Evolutionary conservation across 2,329 filamentous ascomycete genomes (phyloP), one percentile per base, ranked within the genome.

Genomic region (Huntiella savannae): DNA sequence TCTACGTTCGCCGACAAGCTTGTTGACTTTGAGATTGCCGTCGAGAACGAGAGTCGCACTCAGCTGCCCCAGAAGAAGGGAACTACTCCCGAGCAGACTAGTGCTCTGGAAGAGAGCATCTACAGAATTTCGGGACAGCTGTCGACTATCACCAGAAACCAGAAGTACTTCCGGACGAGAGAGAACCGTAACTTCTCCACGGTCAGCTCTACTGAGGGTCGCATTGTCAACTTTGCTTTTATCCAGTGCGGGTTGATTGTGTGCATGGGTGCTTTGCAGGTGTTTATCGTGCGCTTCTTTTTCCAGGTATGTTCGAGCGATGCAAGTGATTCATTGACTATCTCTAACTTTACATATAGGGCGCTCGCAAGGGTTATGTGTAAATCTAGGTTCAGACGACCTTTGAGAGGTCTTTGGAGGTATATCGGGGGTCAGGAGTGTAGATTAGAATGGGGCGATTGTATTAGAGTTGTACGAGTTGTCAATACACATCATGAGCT

Each of bases 181-280:
- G 91, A 98, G 71, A 98, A 98, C 72, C 76, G 91, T 52, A 98
- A 98, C 67, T 96, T 98, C 66, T 92, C 84, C 67, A 98, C 91
- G 7, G 91, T 98, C 56, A 75, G 84, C 62, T 95, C 87, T 66
- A 98, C 91, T 36, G 91, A 98, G 70, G 77, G 76, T 60, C 74
- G 91, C 52, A 98, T 98, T 57, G 86, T 95, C 68, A 96, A 95
- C 66, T 94, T 98, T 63, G 93, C 84, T 60, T 69, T 98, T 59
- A 81, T 96, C 55, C 91, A 98, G 69, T 82, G 83, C 53, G 71
- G 75, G 52, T 77, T 98, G 68, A 92, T 98, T 68, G 69, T 95
- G 52, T 82, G 79, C 50, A 98, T 98, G 92, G 91, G 88, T 39
- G 87, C 77, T 40, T 65, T 98, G 59, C 92, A 98, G 68, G 91